These are phyloP conservation scores for Cercis canadensis DNA, from an alignment of 306 rosid species.

Conservation along the genomic window DNA sequence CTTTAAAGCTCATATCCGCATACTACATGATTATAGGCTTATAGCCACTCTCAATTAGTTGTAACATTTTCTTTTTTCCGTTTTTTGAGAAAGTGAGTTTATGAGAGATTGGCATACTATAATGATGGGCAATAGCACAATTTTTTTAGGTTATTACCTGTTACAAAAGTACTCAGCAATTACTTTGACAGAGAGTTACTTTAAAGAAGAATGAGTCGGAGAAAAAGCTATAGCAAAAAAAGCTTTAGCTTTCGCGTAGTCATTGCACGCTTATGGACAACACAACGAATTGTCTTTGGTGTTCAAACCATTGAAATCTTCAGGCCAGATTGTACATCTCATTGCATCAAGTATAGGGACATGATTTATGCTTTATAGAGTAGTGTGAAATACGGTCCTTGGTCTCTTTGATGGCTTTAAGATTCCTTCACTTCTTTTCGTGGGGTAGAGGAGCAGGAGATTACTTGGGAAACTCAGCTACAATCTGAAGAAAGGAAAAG, in stretches of 20 bases:
- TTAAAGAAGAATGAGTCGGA: constrained; percentile 3
- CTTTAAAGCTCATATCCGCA: neutral
- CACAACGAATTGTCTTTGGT: constrained; percentile 14
- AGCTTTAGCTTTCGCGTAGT: constrained; percentile 6
- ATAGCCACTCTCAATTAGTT: neutral
- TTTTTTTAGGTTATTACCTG: constrained; percentile 16
- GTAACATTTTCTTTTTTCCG: neutral
- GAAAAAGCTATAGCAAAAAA: constrained; percentile 22
- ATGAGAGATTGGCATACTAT: neutral
- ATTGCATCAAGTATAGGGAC: constrained; percentile 21
- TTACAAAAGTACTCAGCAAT: constrained; percentile 23
- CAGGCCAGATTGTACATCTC: neutral
- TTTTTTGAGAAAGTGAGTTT: too few species aligned
- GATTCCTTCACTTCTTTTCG: constrained; percentile 13
- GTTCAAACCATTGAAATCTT: constrained; percentile 22
- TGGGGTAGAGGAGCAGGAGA: constrained; percentile 21
- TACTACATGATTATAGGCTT: neutral
- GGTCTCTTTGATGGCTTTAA: constrained; percentile 15
- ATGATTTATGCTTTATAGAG: constrained; percentile 31
- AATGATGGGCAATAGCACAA: constrained; percentile 7
- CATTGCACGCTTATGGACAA: constrained; percentile 27
- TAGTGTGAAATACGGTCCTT: neutral
- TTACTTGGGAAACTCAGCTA: constrained; percentile 17
- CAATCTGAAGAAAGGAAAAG: neutral
- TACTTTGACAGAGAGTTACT: constrained; percentile 4